Conservation (phyloP, 2,329 filamentous ascomycete genomes). For the Alternaria novae-zelandiae region DNA sequence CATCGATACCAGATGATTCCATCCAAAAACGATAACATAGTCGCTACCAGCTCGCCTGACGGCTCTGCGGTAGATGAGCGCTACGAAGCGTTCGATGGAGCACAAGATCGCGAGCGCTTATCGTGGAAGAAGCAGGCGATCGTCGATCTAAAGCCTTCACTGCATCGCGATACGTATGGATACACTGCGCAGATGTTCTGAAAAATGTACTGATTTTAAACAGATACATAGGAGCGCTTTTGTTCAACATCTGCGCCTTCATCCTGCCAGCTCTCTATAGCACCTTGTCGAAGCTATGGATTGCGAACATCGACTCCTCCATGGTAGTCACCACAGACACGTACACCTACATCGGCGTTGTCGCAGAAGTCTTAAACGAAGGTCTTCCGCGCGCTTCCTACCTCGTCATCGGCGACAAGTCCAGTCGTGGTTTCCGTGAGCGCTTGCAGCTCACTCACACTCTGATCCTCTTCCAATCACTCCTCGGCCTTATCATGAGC, state of each 20-base stretch:
- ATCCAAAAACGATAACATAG: slow-evolving; percentile 14
- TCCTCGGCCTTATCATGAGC: slow-evolving; percentile 66
- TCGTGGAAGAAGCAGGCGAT: slow-evolving; percentile 16
- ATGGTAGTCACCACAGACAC: slow-evolving; percentile 69
- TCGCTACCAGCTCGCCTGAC: neutral
- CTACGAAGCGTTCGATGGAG: neutral
- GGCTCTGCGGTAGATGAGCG: neutral
- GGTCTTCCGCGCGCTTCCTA: slow-evolving; percentile 72
- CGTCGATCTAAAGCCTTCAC: slow-evolving; percentile 18
- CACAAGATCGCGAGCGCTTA: neutral
- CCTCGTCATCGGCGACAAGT: slow-evolving; percentile 70
- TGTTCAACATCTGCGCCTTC: slow-evolving; percentile 69
- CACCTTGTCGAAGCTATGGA: slow-evolving; percentile 74
- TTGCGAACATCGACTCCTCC: slow-evolving; percentile 69
- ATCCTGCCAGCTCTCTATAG: slow-evolving; percentile 70
- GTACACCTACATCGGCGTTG: slow-evolving; percentile 72
- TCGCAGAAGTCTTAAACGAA: slow-evolving; percentile 74
- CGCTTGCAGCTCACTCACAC: slow-evolving; percentile 68
- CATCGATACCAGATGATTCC: slow-evolving; percentile 27
- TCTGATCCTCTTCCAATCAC: slow-evolving; percentile 59
- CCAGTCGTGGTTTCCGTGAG: slow-evolving; percentile 58
- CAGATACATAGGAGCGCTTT: slow-evolving; percentile 62
- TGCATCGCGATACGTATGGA: slow-evolving; percentile 22
- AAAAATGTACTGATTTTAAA: neutral
- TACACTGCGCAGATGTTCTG: neutral